Evolutionary conservation across 106 monocot genomes (phyloP), one percentile per base, ranked within the genome.

Genomic region (Dioscorea dumetorum): DNA sequence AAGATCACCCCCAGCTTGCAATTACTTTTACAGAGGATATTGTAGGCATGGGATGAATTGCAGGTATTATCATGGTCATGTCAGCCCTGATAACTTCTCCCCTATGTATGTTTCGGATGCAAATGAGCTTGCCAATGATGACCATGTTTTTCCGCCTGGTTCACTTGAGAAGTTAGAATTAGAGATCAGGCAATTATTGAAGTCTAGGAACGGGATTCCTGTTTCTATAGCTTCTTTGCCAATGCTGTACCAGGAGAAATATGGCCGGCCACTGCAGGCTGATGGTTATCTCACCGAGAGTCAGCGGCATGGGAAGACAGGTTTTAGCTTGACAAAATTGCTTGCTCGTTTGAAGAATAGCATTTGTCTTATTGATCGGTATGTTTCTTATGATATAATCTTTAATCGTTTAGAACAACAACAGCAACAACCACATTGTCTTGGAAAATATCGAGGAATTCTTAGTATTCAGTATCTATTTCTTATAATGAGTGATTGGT

Each of bases 231-330:
- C 89, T 12, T 76, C 81, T 19, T 74, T 99, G 69, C 97, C 92
- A 13, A 77, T 81, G 67, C 31, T 91, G 60, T 97, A 97, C 48
- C 70, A 50, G n/a, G 88, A 87, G 16, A 92, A 50, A 71, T 97
- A 91, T 67, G 91, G 91, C 3, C 91, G 79, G 69, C 32, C 32
- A 4, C 80, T 97, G 33, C 91, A 92, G 70, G 91, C 89, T 14
- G 91, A 97, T 2, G 95, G 87, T 0, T 97, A 97, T 61, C 76
- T 91, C 12, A 84, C 86, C 12, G 95, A 97, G 79, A 92, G 95
- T 70, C 95, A 91, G 66, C 68, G 88, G 18, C 91, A 89, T 77
- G 95, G 84, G 33, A 91, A 97, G 61, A 69, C 87, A 57, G 91
- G 91, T 18, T 84, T 69, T 34, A 92, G 78, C 62, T 70, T 97